Evolutionary conservation across 768 basidiomycete species (phyloP).

Genomic region (Tricholoma matsutake): DNA sequence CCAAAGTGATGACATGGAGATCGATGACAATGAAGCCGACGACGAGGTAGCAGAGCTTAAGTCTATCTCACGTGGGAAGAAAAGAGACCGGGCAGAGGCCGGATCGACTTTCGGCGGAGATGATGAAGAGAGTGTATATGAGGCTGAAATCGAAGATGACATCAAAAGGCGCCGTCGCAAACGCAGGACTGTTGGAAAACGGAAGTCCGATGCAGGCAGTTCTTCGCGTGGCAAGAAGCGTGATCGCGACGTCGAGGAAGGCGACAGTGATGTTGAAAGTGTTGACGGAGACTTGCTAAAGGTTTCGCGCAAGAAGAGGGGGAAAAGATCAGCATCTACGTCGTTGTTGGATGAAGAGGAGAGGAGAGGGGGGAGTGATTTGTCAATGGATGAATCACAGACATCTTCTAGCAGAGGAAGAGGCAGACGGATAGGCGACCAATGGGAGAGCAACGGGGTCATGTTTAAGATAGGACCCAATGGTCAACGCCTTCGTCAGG

Average conservation of each 20-base stretch:
- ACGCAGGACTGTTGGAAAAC: conserved; percentile 52
- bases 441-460: conserved; percentile 73
- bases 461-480: conserved; percentile 69
- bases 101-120: conserved; percentile 70
- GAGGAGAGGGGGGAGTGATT: conserved; percentile 31
- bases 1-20: conserved; percentile 43
- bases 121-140: conserved; percentile 42
- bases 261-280: conserved; percentile 41
- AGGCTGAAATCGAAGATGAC: conserved; percentile 35
- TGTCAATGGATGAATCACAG: conserved; percentile 46
- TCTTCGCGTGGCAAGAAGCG: conserved; percentile 61
- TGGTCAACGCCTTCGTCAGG: conserved; percentile 66
- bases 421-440: conserved; percentile 63
- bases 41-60: conserved; percentile 40
- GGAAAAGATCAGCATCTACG: conserved; percentile 38
- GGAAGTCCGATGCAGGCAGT: conserved; percentile 43
- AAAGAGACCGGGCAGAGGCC: conserved; percentile 73
- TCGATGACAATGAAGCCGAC: conserved; percentile 43
- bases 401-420: conserved; percentile 51
- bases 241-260: conserved; percentile 52
- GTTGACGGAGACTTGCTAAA: conserved; percentile 25
- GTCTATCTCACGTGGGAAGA: conserved; percentile 54
- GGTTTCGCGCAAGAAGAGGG: conserved; percentile 50
- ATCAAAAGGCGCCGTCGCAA: conserved; percentile 50
- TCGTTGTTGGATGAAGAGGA: conserved; percentile 33